A percentile compares a stretch with the other conserved stretches of the same genome.
Conservation (phyloP, 352 stramenopile species). For the Globisporangium nodosum region DNA sequence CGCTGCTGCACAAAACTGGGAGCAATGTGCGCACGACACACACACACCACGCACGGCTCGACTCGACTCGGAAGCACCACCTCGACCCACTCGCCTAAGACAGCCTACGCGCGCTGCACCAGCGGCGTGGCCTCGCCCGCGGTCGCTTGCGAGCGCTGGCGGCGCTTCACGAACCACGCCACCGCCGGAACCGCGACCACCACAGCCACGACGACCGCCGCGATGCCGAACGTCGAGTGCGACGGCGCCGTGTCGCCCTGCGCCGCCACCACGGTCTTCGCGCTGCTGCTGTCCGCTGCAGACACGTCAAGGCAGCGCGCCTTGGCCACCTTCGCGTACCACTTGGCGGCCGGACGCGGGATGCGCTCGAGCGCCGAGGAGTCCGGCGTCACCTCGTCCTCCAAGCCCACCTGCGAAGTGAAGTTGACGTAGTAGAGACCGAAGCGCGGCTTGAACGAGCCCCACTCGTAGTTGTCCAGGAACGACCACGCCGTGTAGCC, state of each 20-base stretch:
- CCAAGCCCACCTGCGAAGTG: constrained; percentile 16
- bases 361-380: constrained; percentile 28
- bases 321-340: constrained; percentile 46
- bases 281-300: neutral
- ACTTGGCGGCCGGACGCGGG: constrained; percentile 38
- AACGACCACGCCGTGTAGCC: constrained; percentile 94
- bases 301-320: constrained; percentile 50
- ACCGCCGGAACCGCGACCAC: constrained; percentile 10
- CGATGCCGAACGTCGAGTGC: constrained; percentile 1
- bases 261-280: neutral
- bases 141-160: neutral
- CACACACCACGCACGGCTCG: too few relatives aligned
- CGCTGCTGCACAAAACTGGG: too few relatives aligned
- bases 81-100: neutral
- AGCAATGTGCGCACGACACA: too few relatives aligned
- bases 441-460: constrained; percentile 55
- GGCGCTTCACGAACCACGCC: constrained; percentile 12
- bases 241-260: neutral
- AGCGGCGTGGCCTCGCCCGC: constrained; percentile 10
- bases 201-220: constrained; percentile 1
- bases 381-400: constrained; percentile 18
- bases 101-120: constrained; percentile 5
- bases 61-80: neutral
- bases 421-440: constrained; percentile 8
- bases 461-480: constrained; percentile 92